Evolutionary conservation across 2,329 filamentous ascomycete species (phyloP).

Genomic region (Penicillium sclerotigenum): DNA sequence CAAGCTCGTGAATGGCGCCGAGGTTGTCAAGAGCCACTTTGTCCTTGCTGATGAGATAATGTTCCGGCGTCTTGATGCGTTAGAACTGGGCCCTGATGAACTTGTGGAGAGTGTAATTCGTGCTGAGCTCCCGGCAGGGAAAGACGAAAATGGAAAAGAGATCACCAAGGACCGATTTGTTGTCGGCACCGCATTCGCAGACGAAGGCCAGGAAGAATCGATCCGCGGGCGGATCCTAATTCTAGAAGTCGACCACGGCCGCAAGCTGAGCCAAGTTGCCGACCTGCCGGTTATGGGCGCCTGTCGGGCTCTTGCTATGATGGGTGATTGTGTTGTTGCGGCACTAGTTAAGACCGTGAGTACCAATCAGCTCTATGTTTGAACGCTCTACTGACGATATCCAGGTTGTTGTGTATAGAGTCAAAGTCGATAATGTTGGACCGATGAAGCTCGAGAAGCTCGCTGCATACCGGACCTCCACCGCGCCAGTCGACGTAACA

Average conservation of each 20-base stretch:
- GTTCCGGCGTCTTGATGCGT: slow-evolving; percentile 73
- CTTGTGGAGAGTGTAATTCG: slow-evolving; percentile 81
- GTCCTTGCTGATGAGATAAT: slow-evolving; percentile 86
- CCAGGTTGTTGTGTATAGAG: slow-evolving; percentile 58
- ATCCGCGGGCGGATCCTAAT: slow-evolving; percentile 77
- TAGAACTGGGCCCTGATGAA: slow-evolving; percentile 64
- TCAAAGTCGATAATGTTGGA: slow-evolving; percentile 39
- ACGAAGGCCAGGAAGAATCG: slow-evolving; percentile 56
- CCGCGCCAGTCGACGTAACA: slow-evolving; percentile 76
- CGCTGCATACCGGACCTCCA: slow-evolving; percentile 75
- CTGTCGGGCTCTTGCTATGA: slow-evolving; percentile 72
- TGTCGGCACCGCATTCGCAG: slow-evolving; percentile 80
- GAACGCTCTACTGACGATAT: slow-evolving; percentile 14
- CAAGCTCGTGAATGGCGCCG: slow-evolving; percentile 66
- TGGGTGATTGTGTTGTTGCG: slow-evolving; percentile 75
- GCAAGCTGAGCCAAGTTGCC: slow-evolving; percentile 68
- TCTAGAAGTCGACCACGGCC: slow-evolving; percentile 70
- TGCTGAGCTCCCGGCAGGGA: slow-evolving; percentile 64
- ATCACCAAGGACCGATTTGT: slow-evolving; percentile 68
- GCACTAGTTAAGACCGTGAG: slow-evolving; percentile 82
- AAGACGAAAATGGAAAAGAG: slow-evolving; percentile 54
- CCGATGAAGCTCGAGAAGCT: slow-evolving; percentile 61
- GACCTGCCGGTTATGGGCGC: slow-evolving; percentile 71
- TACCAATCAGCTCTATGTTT: slow-evolving; percentile 2
- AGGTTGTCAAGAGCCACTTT: slow-evolving; percentile 76